Evolutionary conservation across 331 rosid genomes (phyloP).

Genomic region (Quercus phellos): DNA sequence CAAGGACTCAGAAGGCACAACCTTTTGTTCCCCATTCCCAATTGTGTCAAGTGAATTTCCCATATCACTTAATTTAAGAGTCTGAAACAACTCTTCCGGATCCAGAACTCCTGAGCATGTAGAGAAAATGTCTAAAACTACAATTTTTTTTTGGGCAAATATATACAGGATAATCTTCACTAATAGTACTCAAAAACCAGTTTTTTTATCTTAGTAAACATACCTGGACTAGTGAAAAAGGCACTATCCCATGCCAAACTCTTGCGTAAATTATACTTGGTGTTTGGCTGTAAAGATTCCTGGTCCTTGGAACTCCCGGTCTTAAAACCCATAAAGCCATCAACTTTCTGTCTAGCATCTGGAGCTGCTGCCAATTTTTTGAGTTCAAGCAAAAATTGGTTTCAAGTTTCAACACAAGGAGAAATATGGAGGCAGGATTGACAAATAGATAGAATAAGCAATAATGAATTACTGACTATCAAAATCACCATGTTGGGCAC

Average conservation of each 20-base stretch:
- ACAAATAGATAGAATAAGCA: not conserved
- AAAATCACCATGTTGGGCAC: not conserved
- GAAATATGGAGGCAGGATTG: not conserved
- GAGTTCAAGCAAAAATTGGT: not conserved
- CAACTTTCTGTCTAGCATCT: slow-evolving; percentile 42
- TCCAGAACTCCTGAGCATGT: slow-evolving; percentile 49
- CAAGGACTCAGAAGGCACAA: slow-evolving; percentile 29
- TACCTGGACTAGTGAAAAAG: slow-evolving; percentile 60
- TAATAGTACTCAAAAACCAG: not conserved
- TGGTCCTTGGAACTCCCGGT: slow-evolving; percentile 2
- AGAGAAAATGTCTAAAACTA: not conserved
- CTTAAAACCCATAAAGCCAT: slow-evolving; percentile 20
- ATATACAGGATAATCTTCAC: not conserved
- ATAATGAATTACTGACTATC: not conserved
- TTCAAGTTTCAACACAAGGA: not conserved
- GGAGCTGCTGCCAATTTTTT: slow-evolving; percentile 11
- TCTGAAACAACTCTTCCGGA: slow-evolving; percentile 48
- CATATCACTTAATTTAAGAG: slow-evolving; percentile 12
- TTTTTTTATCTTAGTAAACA: not conserved
- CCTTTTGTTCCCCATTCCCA: slow-evolving; percentile 29
- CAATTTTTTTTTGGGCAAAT: not conserved
- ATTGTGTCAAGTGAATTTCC: slow-evolving; percentile 13
- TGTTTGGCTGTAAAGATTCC: slow-evolving; percentile 6
- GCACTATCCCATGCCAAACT: slow-evolving; percentile 79
- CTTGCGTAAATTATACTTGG: slow-evolving; percentile 35